A percentile compares a stretch with the other conserved stretches of the same genome.
Conservation (phyloP, 2,329 filamentous ascomycete species). For the Botrytis paeoniae region DNA sequence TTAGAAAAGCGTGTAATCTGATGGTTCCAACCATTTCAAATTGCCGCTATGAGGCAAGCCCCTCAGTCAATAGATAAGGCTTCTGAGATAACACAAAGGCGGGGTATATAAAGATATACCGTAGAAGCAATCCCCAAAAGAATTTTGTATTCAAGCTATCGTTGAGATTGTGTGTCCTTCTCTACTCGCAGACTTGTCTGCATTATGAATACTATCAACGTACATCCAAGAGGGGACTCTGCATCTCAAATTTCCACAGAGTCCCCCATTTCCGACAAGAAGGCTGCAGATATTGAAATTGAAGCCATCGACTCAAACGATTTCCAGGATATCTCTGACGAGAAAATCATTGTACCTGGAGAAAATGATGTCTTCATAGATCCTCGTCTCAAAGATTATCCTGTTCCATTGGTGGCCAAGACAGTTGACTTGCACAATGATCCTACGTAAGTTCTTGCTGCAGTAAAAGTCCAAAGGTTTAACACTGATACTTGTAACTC, state of each 20-base stretch:
- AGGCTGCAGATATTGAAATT: neutral
- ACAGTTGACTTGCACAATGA: conserved; percentile 39
- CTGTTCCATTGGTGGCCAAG: conserved; percentile 38
- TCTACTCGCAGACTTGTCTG: neutral
- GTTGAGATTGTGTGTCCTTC: neutral
- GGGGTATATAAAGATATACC: neutral
- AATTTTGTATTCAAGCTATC: neutral
- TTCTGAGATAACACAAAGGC: neutral
- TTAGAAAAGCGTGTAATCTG: neutral
- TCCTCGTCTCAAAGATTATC: conserved; percentile 37
- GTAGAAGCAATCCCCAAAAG: neutral
- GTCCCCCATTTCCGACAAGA: neutral
- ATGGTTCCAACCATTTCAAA: neutral
- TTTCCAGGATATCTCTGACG: conserved; percentile 5
- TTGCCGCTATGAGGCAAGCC: neutral
- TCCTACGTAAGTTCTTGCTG: conserved; percentile 27
- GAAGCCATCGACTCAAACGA: conserved; percentile 6
- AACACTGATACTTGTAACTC: neutral
- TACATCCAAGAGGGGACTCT: neutral
- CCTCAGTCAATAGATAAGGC: neutral
- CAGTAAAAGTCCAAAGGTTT: neutral
- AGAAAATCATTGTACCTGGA: conserved; percentile 30
- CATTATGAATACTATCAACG: conserved; percentile 5
- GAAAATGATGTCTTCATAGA: conserved; percentile 38
- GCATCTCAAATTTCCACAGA: neutral